Conservation (phyloP, 2,329 filamentous ascomycete species). For the Nemania sp. region DNA sequence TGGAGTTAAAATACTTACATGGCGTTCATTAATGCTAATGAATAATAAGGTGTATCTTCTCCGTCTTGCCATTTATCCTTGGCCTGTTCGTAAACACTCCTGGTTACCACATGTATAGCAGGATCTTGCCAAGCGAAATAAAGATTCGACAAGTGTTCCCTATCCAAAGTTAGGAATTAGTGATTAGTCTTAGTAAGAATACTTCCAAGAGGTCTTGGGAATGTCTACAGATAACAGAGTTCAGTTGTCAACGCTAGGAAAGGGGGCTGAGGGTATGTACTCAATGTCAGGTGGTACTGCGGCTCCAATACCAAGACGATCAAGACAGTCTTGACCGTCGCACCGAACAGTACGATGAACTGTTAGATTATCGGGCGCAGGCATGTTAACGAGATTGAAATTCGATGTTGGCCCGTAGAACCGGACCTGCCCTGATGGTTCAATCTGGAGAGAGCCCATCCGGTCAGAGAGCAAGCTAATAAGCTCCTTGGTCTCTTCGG, state of each 20-base stretch:
- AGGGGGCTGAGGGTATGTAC: not conserved
- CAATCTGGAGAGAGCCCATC: constrained; percentile 10
- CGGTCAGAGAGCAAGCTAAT: not conserved
- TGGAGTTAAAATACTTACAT: not conserved
- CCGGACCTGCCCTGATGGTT: not conserved
- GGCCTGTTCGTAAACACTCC: constrained; percentile 11
- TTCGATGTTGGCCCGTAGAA: constrained; percentile 7
- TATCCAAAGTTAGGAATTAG: not conserved
- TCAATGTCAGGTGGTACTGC: not conserved
- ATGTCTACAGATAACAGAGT: not conserved
- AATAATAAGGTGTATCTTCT: constrained; percentile 3
- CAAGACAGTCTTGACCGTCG: constrained; percentile 2
- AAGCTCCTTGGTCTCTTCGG: not conserved
- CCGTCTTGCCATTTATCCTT: constrained; percentile 9
- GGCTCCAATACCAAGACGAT: constrained; percentile 1
- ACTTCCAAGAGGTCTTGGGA: no score
- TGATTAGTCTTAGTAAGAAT: not conserved
- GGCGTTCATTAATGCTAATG: constrained; percentile 4
- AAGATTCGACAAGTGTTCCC: not conserved
- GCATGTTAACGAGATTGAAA: constrained; percentile 9
- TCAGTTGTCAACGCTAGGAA: not conserved
- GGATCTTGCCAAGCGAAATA: constrained; percentile 13
- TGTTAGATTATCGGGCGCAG: constrained; percentile 4
- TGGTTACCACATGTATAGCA: constrained; percentile 10
- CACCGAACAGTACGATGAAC: constrained; percentile 7